A percentile compares a stretch with the other conserved stretches of the same genome.
These are phyloP conservation scores for Cubamyces lactineus DNA, from an alignment of 768 basidiomycete genomes.

Conservation along the genomic window DNA sequence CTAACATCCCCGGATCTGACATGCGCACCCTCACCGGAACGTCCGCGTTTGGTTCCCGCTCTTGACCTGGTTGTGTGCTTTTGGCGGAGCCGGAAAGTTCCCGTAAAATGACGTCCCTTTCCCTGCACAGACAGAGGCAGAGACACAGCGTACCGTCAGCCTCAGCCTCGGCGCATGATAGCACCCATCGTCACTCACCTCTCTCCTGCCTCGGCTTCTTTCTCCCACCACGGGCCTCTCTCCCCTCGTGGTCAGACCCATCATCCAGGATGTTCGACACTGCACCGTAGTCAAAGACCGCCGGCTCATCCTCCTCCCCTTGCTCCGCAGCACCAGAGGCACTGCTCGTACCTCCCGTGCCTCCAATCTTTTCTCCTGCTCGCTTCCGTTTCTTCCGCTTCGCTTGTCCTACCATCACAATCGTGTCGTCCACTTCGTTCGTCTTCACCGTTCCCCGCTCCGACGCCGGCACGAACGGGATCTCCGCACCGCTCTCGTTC, in stretches of 20 bases:
- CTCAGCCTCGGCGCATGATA: background rate
- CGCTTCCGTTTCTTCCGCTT: slow-evolving; percentile 70
- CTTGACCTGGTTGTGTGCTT: slow-evolving; percentile 37
- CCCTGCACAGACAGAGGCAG: too few relatives aligned
- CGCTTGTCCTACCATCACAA: slow-evolving; percentile 72
- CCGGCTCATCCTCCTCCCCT: slow-evolving; percentile 19
- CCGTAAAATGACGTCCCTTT: slow-evolving; percentile 30
- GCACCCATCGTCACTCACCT: slow-evolving; percentile 14
- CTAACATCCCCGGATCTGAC: too few relatives aligned
- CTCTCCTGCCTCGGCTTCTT: slow-evolving; percentile 52
- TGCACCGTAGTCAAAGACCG: slow-evolving; percentile 43
- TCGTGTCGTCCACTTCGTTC: slow-evolving; percentile 55
- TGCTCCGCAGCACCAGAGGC: slow-evolving; percentile 4
- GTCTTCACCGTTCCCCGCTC: slow-evolving; percentile 44
- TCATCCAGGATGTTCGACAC: slow-evolving; percentile 49
- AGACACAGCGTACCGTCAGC: background rate
- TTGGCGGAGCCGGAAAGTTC: slow-evolving; percentile 37
- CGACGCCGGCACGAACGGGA: slow-evolving; percentile 75
- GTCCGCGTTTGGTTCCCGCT: slow-evolving; percentile 41
- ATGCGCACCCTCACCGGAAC: slow-evolving; percentile 28
- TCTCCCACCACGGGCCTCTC: slow-evolving; percentile 38
- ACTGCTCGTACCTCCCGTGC: background rate
- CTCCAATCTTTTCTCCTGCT: slow-evolving; percentile 32
- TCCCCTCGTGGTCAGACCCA: slow-evolving; percentile 33
- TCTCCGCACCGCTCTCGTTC: slow-evolving; percentile 59